These are phyloP conservation scores for Albizia julibrissin DNA, from an alignment of 306 rosid genomes.

Conservation along the genomic window DNA sequence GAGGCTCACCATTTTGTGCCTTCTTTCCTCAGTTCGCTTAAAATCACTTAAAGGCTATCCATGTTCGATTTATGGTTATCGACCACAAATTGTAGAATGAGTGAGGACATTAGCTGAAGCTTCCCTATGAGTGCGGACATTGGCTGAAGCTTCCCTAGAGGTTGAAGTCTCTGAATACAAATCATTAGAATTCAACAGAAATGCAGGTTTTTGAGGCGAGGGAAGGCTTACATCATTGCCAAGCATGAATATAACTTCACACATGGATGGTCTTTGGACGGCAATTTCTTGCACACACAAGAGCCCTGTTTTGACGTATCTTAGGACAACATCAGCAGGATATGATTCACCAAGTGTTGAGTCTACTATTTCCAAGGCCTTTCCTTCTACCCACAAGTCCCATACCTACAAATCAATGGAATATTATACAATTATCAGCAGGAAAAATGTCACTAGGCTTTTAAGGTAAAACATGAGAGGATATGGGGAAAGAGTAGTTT, in stretches of 20 bases:
- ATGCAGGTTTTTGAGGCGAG: constrained; percentile 51
- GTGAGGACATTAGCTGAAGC: constrained; percentile 38
- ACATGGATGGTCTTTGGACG: neutral
- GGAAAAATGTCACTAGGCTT: neutral
- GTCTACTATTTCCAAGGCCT: constrained; percentile 24
- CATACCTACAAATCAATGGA: constrained; percentile 37
- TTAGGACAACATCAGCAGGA: neutral
- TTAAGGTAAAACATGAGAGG: neutral
- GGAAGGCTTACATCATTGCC: constrained; percentile 29
- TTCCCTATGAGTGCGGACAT: constrained; percentile 15
- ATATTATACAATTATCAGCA: neutral
- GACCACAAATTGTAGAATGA: neutral
- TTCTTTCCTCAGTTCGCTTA: neutral
- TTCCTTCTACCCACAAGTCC: constrained; percentile 51
- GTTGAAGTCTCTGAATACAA: neutral
- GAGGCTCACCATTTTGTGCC: neutral
- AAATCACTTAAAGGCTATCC: neutral
- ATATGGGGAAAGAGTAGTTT: neutral
- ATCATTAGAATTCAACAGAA: constrained; percentile 1
- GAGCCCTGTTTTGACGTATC: neutral
- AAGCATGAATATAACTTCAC: neutral
- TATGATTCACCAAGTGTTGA: neutral
- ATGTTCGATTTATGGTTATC: neutral
- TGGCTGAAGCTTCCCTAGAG: constrained; percentile 30
- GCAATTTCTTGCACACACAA: neutral